Evolutionary conservation across 805 yeast species (phyloP).

Genomic region (Candida coquimbonensis): DNA sequence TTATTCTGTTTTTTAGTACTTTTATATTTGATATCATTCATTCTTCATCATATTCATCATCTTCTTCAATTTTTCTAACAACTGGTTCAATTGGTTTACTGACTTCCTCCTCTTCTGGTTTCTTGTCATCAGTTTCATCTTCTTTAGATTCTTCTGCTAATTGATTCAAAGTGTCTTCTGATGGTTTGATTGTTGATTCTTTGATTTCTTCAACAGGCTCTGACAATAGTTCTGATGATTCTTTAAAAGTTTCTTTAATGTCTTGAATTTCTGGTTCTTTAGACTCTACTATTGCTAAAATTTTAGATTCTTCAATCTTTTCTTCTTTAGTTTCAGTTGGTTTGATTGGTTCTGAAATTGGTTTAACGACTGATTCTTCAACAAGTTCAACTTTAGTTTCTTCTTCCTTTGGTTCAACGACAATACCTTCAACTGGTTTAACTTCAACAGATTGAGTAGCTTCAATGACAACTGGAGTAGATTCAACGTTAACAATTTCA

Average conservation of each 20-base stretch:
- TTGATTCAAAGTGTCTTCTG: conserved; percentile 18
- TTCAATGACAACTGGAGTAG: neutral
- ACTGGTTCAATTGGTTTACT: conserved; percentile 30
- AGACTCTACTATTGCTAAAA: neutral
- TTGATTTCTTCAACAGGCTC: neutral
- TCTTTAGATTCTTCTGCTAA: conserved; percentile 16
- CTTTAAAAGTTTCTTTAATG: neutral
- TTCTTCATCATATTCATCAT: conserved; percentile 34
- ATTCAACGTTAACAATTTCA: no score
- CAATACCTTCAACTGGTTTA: neutral
- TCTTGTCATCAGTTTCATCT: conserved; percentile 25
- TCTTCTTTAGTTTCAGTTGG: neutral
- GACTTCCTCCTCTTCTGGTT: conserved; percentile 11
- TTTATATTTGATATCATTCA: neutral
- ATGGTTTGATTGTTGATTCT: neutral
- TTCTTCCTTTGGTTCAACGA: no score
- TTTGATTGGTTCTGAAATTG: neutral
- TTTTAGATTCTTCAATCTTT: neutral
- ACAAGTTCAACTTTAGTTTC: neutral
- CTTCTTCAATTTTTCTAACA: conserved; percentile 33
- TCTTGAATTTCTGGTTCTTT: neutral
- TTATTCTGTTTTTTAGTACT: neutral
- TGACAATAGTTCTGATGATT: neutral
- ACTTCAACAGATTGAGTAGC: neutral
- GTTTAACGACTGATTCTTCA: neutral